Base-by-base conservation (phyloP, 768 basidiomycete species). In the Tylopilus felleus region DNA sequence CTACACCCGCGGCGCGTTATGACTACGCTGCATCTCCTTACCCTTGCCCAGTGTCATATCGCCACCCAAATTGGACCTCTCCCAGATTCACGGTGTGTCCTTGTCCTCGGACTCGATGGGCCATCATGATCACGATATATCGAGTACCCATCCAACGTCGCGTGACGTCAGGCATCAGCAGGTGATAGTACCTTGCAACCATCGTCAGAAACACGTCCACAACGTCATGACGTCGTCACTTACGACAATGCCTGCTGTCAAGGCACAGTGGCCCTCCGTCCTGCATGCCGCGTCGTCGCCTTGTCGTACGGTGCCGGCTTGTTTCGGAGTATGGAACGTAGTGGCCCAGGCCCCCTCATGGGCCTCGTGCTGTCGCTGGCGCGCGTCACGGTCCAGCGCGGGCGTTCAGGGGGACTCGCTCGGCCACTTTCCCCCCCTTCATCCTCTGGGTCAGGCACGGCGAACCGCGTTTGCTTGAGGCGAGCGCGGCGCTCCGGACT, bases 271-370 rank as follows among this genome's bases (percentile, higher is more conserved):
- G 36, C 58, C 47, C 57, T 43, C n/a, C 52, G 51, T 6, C 29
- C 21, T 13, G 8, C 41, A 2, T 28, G 41, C 19, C 29, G 29
- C 13, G 21, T 12, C 13, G 8, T 38, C 9, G 12, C 16, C 38
- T 52, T 56, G 31, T 56, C 53, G 48, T 60, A 61, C 7, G 59
- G 60, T 27, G 38, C 23, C 1, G 51, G 45, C 40, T 38, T 61
- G 35, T 57, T 61, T 13, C 60, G 59, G 19, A 61, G 50, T 42
- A 57, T 58, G 8, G 60, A 61, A 17, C 59, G 55, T 14, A 61
- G 22, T 16, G 51, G 51, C 1, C 49, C 60, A 28, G 41, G 4
- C 6, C 51, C 35, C 22, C 44, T 42, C 13, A 49, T 23, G 4
- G 39, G 47, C 16, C 14, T 13, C 8, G 22, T 27, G 22, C n/a